Conservation (phyloP, 2,329 filamentous ascomycete species). For the Botryotinia convoluta region DNA sequence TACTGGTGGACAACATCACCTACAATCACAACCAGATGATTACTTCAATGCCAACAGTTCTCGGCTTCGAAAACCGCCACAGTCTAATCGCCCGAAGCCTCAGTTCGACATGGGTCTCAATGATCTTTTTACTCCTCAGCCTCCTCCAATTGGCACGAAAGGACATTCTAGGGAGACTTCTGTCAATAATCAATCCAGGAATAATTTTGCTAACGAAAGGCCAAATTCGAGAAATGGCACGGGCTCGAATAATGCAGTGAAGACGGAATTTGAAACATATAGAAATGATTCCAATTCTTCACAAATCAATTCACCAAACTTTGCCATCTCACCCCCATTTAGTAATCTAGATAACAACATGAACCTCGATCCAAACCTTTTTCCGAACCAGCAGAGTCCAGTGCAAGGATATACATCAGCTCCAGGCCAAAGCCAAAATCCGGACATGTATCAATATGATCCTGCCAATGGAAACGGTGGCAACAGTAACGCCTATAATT, state of each 20-base stretch:
- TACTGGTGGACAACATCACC: constrained; percentile 19
- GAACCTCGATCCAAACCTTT: constrained; percentile 17
- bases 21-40: constrained; percentile 19
- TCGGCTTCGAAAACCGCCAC: constrained; percentile 16
- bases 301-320: constrained; percentile 7
- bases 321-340: constrained; percentile 29
- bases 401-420: not conserved
- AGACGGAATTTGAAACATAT: constrained; percentile 25
- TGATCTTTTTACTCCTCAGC: constrained; percentile 30
- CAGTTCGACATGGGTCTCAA: constrained; percentile 39
- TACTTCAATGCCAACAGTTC: constrained; percentile 27
- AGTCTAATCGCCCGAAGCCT: constrained; percentile 31
- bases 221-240: constrained; percentile 6
- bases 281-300: constrained; percentile 5
- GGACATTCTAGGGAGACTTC: constrained; percentile 1
- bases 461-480: not conserved
- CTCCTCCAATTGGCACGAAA: not conserved
- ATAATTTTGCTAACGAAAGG: not conserved
- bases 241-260: constrained; percentile 11
- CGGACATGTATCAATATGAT: constrained; percentile 28
- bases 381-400: constrained; percentile 20
- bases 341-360: constrained; percentile 15
- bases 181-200: not conserved
- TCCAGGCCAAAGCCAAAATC: constrained; percentile 1
- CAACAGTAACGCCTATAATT: constrained; percentile 5